phyloP scores from a whole-genome alignment of 2,329 filamentous ascomycete species.

The Pseudogymnoascus sp. region DNA sequence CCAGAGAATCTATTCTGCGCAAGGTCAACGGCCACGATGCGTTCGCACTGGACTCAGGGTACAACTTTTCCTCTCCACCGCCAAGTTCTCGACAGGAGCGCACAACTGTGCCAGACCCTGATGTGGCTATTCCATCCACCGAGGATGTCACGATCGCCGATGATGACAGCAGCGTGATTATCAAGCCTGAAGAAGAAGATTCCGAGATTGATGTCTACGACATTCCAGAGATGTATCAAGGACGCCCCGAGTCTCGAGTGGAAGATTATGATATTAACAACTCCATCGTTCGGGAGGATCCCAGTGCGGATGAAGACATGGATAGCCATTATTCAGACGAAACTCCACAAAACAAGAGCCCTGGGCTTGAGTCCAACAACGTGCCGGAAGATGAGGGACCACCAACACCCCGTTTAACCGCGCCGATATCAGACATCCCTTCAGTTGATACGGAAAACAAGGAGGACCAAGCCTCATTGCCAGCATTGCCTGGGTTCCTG shows the following conservation, averaged over 20 bases:
- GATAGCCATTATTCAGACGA: constrained; percentile 48
- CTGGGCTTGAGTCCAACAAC: constrained; percentile 19
- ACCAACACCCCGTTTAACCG: constrained; percentile 42
- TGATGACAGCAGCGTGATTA: constrained; percentile 51
- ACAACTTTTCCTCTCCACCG: constrained; percentile 55
- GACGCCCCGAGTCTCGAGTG: constrained; percentile 38
- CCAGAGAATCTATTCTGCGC: constrained; percentile 84
- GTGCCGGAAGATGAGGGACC: constrained; percentile 40
- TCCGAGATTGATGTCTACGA: constrained; percentile 57
- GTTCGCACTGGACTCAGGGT: constrained; percentile 52
- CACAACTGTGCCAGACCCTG: constrained; percentile 52
- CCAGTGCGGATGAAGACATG: constrained; percentile 13
- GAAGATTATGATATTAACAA: constrained; percentile 48
- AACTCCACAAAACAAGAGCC: constrained; percentile 18
- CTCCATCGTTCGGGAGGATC: constrained; percentile 24
- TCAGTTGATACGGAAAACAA: constrained; percentile 14
- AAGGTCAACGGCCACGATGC: constrained; percentile 63
- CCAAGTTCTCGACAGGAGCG: constrained; percentile 21
- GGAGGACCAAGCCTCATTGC: constrained; percentile 10
- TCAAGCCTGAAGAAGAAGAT: constrained; percentile 56
- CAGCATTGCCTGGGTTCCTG: constrained; percentile 39
- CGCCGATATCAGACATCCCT: constrained; percentile 26
- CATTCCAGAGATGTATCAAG: constrained; percentile 58
- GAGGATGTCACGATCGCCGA: constrained; percentile 57
- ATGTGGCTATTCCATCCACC: constrained; percentile 80